Evolutionary conservation across 73 alveolate genomes (phyloP).

Genomic region (Effrenium voratum): DNA sequence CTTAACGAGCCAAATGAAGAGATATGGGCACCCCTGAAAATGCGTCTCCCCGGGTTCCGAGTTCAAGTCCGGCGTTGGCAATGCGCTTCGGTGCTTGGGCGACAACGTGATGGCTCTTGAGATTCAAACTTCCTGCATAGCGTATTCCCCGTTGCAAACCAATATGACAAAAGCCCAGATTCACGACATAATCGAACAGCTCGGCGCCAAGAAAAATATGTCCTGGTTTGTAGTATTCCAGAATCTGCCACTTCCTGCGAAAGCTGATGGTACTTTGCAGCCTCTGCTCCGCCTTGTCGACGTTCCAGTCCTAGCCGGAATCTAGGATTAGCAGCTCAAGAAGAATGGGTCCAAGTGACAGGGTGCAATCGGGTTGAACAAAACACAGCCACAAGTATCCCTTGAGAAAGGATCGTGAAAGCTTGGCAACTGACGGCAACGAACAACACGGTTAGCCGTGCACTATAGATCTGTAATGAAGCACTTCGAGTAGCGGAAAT

Average conservation of each 20-base stretch:
- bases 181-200: not conserved
- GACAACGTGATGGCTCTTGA: not conserved
- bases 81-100: not conserved
- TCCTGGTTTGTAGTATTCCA: constrained; percentile 11
- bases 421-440: not conserved
- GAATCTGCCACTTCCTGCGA: not conserved
- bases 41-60: not conserved
- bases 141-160: not conserved
- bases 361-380: too few relatives aligned
- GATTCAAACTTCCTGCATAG: not conserved
- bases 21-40: not conserved
- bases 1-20: too few relatives aligned
- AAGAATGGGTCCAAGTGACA: not conserved
- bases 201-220: not conserved
- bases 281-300: constrained; percentile 5
- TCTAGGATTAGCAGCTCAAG: not conserved
- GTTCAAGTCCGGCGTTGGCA: not conserved
- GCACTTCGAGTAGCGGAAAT: not conserved
- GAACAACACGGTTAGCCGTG: not conserved
- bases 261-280: not conserved
- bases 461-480: not conserved
- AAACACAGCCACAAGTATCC: too few relatives aligned
- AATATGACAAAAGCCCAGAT: not conserved
- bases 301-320: not conserved
- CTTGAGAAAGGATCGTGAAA: too few relatives aligned